Conservation (phyloP, 176 grass and related monocot genomes). For the Olyra latifolia region DNA sequence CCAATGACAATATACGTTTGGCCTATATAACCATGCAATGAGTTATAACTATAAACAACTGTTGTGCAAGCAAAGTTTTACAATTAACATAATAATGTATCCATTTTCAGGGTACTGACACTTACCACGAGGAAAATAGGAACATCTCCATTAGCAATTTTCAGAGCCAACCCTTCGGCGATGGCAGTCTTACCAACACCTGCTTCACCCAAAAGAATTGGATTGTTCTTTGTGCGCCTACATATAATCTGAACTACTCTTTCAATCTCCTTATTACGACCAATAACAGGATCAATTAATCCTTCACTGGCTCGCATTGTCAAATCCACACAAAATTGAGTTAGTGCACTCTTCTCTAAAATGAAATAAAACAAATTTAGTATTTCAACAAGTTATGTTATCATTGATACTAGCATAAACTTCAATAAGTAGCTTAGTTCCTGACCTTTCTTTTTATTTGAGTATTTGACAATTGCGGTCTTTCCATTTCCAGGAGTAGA, state of each 20-base stretch:
- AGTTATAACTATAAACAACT: not conserved
- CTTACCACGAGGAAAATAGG: conserved; percentile 78
- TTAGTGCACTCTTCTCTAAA: conserved; percentile 75
- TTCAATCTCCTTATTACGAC: conserved; percentile 70
- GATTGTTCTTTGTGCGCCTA: conserved; percentile 94
- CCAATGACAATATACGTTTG: conserved; percentile 88
- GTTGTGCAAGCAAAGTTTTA: not conserved
- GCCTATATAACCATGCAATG: conserved; percentile 42
- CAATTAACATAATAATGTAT: not conserved
- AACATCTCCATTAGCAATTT: conserved; percentile 67
- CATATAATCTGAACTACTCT: conserved; percentile 98
- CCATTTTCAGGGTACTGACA: not conserved
- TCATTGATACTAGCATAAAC: conserved; percentile 29
- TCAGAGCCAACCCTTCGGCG: conserved; percentile 88
- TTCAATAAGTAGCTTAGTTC: not conserved
- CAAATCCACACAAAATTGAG: conserved; percentile 95
- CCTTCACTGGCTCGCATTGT: conserved; percentile 77
- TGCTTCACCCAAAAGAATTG: conserved; percentile 96
- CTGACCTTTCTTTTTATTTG: conserved; percentile 81
- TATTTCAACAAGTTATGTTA: not conserved
- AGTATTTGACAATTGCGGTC: conserved; percentile 63
- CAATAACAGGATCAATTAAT: conserved; percentile 95
- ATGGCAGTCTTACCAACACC: conserved; percentile 98
- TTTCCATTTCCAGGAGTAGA: conserved; percentile 51
- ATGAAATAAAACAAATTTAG: conserved; percentile 25